Base-by-base conservation (phyloP, 2,329 filamentous ascomycete species). In the Hypoxylon sp. region DNA sequence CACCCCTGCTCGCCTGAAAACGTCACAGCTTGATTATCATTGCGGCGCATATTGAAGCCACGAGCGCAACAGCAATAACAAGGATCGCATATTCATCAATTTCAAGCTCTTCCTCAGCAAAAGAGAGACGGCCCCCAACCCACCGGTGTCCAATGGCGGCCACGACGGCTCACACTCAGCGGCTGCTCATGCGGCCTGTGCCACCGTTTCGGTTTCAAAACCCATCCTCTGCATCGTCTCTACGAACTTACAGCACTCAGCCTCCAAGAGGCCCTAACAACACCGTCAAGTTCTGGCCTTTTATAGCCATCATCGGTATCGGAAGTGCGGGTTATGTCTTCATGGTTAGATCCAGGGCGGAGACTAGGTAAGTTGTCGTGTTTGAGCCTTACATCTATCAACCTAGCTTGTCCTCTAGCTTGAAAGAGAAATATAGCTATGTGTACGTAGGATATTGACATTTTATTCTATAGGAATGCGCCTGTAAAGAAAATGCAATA, bases 211-310 rank as follows among this genome's bases (percentile, higher is more conserved):
- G 58, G 63, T 71, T 68, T 64, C 69, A 47, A 63, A 65, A 39
- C 14, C 12, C 56, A n/a, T 19, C 30, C 2, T 63, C 50, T 14
- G 2, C 52, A 23, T 25, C 61, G 3, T n/a, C 54, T 25, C 25
- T 51, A 37, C 66, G 73, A 56, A 29, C 71, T 78, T 88, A 83
- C 69, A 83, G 82, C 55, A 79, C 81, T 12, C 73, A 80, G 41
- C 79, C 79, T 8, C 80, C 79, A 34, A 70, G 65, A 61, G 76
- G 75, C 16, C 62, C 74, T 9, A 76, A 74, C 60, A 76, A 77
- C 46, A 71, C 74, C 45, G 77, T 87, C 79, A 87, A 87, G 77
- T 87, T 88, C 75, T 87, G 85, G 84, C 85, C 85, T 1, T 87
- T 88, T 68, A n/a, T 84, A 47, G 75, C 78, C 54, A 78, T 88